These are phyloP conservation scores for Hymenoscyphus albidus DNA, from an alignment of 2,329 filamentous ascomycete genomes.

Conservation along the genomic window DNA sequence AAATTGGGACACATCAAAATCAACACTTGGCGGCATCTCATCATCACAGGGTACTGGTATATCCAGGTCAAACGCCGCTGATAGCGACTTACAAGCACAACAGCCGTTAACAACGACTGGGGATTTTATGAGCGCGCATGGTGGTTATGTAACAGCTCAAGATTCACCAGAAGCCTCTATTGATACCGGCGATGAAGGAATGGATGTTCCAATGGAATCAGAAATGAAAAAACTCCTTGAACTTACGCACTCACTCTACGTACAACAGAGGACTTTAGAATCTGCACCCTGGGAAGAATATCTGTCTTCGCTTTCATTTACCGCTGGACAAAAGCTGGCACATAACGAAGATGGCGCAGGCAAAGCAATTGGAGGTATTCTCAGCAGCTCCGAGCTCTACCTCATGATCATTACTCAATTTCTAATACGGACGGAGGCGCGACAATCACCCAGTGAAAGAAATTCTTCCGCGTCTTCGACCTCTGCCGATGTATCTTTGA, in stretches of 20 bases:
- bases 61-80: neutral
- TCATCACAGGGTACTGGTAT: neutral
- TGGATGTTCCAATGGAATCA: neutral
- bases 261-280: neutral
- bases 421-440: neutral
- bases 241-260: neutral
- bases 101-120: neutral
- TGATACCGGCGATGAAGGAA: neutral
- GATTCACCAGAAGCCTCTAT: neutral
- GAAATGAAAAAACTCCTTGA: neutral
- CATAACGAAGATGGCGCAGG: neutral
- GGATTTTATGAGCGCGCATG: neutral
- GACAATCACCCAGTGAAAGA: neutral
- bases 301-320: conserved; percentile 1
- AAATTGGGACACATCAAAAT: neutral
- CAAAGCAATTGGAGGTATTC: conserved; percentile 4
- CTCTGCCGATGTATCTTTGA: neutral
- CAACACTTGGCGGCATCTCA: neutral
- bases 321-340: neutral
- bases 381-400: neutral
- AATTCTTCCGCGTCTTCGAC: neutral
- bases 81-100: neutral
- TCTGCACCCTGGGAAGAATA: neutral
- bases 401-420: conserved; percentile 1
- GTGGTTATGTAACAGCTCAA: too few species aligned